These are phyloP conservation scores for Parietaria judaica DNA, from an alignment of 306 rosid genomes.

Conservation along the genomic window DNA sequence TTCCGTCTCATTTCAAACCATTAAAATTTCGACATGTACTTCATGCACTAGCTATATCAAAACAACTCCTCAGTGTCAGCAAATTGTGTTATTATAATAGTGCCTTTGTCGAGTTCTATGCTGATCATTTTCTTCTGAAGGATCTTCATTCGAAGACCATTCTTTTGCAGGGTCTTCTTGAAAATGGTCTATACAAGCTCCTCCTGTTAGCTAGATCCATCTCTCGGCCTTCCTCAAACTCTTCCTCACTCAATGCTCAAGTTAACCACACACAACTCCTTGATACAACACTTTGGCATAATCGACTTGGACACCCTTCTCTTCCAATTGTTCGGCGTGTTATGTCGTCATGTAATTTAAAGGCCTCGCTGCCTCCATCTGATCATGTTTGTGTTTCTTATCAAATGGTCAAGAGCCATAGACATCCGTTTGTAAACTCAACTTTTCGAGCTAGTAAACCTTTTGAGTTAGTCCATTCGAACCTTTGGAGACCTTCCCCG, in stretches of 20 bases:
- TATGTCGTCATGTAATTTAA: neutral
- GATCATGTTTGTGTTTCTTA: neutral
- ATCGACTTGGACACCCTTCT: neutral
- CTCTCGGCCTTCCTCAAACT: too few relatives aligned
- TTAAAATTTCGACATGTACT: neutral
- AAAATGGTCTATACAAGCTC: neutral
- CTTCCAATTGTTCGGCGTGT: neutral
- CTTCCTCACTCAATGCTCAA: too few relatives aligned
- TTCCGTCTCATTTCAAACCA: neutral
- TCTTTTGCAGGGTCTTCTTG: neutral
- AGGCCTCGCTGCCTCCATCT: neutral
- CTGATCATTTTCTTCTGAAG: constrained; percentile 1
- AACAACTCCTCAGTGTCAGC: neutral
- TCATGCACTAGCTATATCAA: neutral
- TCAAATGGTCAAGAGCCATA: neutral
- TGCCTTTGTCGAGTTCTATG: neutral
- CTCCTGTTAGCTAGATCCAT: neutral
- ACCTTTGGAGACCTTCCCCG: neutral
- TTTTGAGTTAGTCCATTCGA: neutral
- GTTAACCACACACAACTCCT: too few relatives aligned
- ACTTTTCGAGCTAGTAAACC: neutral
- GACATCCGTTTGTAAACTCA: neutral
- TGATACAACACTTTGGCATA: neutral
- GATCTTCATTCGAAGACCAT: neutral
- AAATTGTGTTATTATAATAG: neutral